Base-by-base conservation (phyloP, 495 filamentous ascomycete species). In the Daldinia grandis region DNA sequence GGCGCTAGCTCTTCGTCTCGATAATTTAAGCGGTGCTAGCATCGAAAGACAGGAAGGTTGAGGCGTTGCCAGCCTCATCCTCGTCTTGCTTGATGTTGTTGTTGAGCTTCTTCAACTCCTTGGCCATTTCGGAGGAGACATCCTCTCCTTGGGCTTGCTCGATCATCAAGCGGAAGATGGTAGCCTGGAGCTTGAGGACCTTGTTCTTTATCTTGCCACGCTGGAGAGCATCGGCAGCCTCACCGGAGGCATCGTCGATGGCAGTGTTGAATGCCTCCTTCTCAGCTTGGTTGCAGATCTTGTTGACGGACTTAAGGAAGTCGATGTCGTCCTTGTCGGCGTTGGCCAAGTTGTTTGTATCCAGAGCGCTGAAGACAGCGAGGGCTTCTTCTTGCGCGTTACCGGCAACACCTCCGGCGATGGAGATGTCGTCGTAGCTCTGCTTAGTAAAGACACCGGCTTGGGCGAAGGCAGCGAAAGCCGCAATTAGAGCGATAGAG, bases 121-220 rank as follows among this genome's bases (percentile, higher is more conserved):
- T 66, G 0, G 64, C 75, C 38, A 83, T 66, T 19, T 79, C 70
- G 4, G 40, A 72, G 25, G 69, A 7, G 15, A 78, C 74, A 17
- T 81, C 79, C 8, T 74, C 25, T 53, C 81, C 81, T 53, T 81
- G 79, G 0, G 81, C 81, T 25, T 76, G 68, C 58, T 78, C 42
- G 44, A 78, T 76, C 72, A 70, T 64, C n/a, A 83, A 72, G 1
- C 59, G 62, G 37, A 81, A 27, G 1, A 82, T 64, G 31, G 78
- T 75, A 25, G 80, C 76, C 28, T 78, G 75, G 42, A 86, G 75
- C 76, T 86, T 86, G 38, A 86, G 71, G 62, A 86, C 81, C 78
- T 86, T 86, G 78, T 86, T 86, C 80, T 84, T 84, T 60, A 85
- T 86, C 76, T 86, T 86, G 69, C 83, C 83, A 28, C 81, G 82